Conservation (phyloP, 1,284 basidiomycete genomes). For the Ceratobasidium sp. region DNA sequence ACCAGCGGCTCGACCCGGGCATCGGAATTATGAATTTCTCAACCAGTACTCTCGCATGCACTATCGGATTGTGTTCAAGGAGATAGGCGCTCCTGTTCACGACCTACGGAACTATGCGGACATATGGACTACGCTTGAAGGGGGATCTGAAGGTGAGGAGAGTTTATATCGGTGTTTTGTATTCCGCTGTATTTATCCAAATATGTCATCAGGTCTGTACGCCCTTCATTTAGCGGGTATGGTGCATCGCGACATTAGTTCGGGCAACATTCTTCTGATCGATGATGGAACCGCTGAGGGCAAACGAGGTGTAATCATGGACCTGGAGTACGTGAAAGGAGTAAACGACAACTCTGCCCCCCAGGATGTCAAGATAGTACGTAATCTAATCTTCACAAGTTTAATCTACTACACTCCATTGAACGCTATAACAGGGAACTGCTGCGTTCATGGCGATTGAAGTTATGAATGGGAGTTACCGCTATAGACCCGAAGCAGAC, state of each 20-base stretch:
- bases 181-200: not conserved
- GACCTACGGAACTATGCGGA: constrained; percentile 10
- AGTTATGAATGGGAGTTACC: too few species aligned
- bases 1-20: not conserved
- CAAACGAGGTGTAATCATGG: constrained; percentile 8
- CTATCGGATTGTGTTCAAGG: constrained; percentile 41
- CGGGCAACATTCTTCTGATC: constrained; percentile 38
- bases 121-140: constrained; percentile 6
- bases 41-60: not conserved
- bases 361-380: constrained; percentile 20
- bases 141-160: constrained; percentile 5
- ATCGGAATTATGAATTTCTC: not conserved
- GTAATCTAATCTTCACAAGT: not conserved
- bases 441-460: constrained; percentile 19
- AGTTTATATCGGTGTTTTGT: too few species aligned
- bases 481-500: too few species aligned
- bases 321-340: constrained; percentile 24
- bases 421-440: constrained; percentile 5
- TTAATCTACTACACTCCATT: not conserved
- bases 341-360: not conserved
- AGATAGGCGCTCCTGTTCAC: constrained; percentile 20
- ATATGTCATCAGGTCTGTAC: not conserved
- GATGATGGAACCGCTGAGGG: not conserved
- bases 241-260: constrained; percentile 41
- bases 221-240: not conserved